Conservation (phyloP, 2,329 filamentous ascomycete genomes). For the Phialophora expanda region DNA sequence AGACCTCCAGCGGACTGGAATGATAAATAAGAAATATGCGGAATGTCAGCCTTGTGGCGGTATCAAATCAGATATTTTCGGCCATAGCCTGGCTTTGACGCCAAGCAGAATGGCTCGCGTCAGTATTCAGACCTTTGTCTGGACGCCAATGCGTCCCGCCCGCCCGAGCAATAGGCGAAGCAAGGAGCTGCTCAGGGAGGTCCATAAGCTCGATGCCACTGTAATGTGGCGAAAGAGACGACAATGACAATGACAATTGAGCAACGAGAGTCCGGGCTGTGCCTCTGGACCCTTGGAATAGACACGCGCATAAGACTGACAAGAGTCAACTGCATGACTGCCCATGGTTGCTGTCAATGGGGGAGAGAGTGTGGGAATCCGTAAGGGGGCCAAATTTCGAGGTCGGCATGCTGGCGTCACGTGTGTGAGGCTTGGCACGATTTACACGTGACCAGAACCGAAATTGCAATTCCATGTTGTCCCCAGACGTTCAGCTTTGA, state of each 20-base stretch:
- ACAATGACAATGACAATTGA: neutral
- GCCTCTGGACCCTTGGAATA: neutral
- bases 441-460: neutral
- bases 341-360: neutral
- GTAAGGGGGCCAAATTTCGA: neutral
- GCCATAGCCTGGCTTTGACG: neutral
- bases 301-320: neutral
- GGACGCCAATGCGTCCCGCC: neutral
- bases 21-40: slow-evolving; percentile 20
- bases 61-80: neutral
- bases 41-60: slow-evolving; percentile 21
- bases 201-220: neutral
- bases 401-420: neutral
- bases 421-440: neutral
- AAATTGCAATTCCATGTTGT: neutral
- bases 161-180: neutral
- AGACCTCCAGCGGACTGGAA: slow-evolving; percentile 26
- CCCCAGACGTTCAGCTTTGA: neutral
- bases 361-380: neutral
- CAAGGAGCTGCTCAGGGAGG: neutral
- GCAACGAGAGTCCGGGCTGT: neutral
- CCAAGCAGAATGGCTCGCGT: slow-evolving; percentile 14
- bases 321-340: neutral
- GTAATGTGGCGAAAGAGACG: neutral
- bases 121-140: neutral